phyloP scores from a whole-genome alignment of 1,284 basidiomycete genomes.

The Wallemia hederae region DNA sequence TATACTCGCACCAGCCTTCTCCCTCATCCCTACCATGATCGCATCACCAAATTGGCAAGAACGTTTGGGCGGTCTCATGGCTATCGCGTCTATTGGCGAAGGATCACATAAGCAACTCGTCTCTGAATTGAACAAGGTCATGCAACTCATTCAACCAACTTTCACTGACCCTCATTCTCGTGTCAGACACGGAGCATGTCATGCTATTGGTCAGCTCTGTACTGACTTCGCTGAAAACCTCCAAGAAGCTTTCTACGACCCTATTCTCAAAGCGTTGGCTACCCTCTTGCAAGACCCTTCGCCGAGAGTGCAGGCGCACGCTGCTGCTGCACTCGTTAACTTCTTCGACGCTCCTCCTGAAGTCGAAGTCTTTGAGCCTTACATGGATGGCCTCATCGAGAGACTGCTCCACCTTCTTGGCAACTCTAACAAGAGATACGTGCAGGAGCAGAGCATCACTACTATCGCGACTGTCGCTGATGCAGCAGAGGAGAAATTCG shows the following conservation, averaged over 20 bases:
- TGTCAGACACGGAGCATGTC: conserved; percentile 53
- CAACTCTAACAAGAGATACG: conserved; percentile 23
- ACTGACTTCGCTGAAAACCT: conserved; percentile 38
- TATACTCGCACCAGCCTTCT: conserved; percentile 41
- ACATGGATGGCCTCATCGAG: conserved; percentile 44
- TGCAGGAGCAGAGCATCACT: conserved; percentile 56
- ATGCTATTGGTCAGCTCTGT: conserved; percentile 57
- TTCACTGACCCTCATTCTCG: conserved; percentile 48
- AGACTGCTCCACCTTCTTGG: conserved; percentile 32
- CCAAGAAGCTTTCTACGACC: conserved; percentile 1
- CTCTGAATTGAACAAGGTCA: conserved; percentile 40
- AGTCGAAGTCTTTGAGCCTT: conserved; percentile 35
- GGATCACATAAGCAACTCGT: conserved; percentile 28
- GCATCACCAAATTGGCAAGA: conserved; percentile 47
- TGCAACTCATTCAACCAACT: conserved; percentile 42
- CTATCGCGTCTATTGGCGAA: conserved; percentile 10
- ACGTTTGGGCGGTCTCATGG: conserved; percentile 45
- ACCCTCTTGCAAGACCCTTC: not conserved
- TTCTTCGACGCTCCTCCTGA: conserved; percentile 48
- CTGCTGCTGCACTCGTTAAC: conserved; percentile 57
- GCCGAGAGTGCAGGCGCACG: conserved; percentile 45
- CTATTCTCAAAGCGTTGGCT: not conserved
- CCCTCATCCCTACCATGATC: conserved; percentile 47
- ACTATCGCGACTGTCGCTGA: conserved; percentile 58
- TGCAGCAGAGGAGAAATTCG: conserved; percentile 28